These are phyloP conservation scores for Scalesia atractyloides DNA, from an alignment of 129 eudicot genomes.

Conservation along the genomic window DNA sequence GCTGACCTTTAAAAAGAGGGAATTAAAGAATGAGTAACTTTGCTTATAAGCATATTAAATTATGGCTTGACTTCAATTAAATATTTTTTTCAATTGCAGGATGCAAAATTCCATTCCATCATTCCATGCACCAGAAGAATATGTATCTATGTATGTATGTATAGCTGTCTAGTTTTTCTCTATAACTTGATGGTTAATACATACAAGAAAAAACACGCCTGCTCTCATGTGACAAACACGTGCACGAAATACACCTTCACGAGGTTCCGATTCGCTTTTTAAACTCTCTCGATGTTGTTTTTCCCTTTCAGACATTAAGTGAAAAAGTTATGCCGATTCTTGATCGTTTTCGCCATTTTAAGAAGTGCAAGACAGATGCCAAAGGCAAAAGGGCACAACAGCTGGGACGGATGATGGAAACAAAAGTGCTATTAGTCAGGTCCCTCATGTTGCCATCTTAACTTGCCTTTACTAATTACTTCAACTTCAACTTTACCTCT, in stretches of 20 bases:
- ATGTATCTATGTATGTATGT: neutral
- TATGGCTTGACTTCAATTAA: constrained; percentile 1
- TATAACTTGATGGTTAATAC: too few relatives aligned
- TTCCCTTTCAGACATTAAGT: neutral
- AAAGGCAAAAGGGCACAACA: neutral
- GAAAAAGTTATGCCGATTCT: neutral
- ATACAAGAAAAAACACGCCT: too few relatives aligned
- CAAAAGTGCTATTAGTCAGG: neutral
- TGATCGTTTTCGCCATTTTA: neutral
- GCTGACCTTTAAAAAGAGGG: constrained; percentile 15
- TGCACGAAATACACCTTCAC: neutral
- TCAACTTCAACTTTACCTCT: neutral
- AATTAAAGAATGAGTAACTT: neutral
- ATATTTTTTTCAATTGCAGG: neutral
- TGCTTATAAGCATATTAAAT: constrained; percentile 6
- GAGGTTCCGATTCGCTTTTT: neutral
- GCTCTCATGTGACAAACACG: neutral
- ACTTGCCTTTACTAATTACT: neutral
- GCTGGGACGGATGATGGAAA: neutral
- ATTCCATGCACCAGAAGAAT: neutral
- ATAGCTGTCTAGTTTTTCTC: too few relatives aligned
- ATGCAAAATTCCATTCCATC: constrained; percentile 8
- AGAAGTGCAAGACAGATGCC: constrained; percentile 1
- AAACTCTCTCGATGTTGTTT: neutral
- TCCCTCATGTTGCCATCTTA: neutral